Evolutionary conservation across 2,329 filamentous ascomycete species (phyloP).

Genomic region (Nakataea oryzae): DNA sequence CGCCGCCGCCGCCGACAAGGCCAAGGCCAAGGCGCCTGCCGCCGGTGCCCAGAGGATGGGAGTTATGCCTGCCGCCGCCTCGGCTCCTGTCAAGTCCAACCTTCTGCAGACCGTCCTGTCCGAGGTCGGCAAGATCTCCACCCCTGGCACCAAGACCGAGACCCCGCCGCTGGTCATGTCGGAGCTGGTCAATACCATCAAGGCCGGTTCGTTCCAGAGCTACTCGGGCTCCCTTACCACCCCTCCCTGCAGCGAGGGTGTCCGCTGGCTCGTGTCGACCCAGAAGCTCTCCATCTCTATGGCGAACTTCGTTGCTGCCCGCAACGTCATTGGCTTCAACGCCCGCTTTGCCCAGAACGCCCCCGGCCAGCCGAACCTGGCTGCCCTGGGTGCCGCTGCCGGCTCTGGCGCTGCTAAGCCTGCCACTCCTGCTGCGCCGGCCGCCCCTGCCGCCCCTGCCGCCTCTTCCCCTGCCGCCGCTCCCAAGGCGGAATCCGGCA

Average conservation of each 20-base stretch:
- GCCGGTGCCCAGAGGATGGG: constrained; percentile 13
- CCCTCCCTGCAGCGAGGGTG: constrained; percentile 36
- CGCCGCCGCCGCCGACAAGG: constrained; percentile 16
- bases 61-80: constrained; percentile 30
- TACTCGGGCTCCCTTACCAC: constrained; percentile 38
- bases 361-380: constrained; percentile 26
- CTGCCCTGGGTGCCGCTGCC: constrained; percentile 9
- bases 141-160: constrained; percentile 27
- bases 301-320: constrained; percentile 24
- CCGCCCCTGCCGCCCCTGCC: not conserved
- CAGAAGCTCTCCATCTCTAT: constrained; percentile 26
- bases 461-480: not conserved
- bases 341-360: constrained; percentile 32
- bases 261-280: constrained; percentile 36
- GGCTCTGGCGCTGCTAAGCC: not conserved
- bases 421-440: not conserved
- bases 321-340: constrained; percentile 36
- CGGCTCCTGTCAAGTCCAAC: constrained; percentile 21
- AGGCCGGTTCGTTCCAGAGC: constrained; percentile 26
- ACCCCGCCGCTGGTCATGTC: constrained; percentile 32
- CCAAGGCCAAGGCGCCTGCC: not conserved
- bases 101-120: constrained; percentile 37
- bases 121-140: constrained; percentile 27
- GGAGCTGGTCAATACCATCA: constrained; percentile 25
- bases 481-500: not conserved